Conservation (phyloP, 495 filamentous ascomycete species). For the Neurospora sp. region DNA sequence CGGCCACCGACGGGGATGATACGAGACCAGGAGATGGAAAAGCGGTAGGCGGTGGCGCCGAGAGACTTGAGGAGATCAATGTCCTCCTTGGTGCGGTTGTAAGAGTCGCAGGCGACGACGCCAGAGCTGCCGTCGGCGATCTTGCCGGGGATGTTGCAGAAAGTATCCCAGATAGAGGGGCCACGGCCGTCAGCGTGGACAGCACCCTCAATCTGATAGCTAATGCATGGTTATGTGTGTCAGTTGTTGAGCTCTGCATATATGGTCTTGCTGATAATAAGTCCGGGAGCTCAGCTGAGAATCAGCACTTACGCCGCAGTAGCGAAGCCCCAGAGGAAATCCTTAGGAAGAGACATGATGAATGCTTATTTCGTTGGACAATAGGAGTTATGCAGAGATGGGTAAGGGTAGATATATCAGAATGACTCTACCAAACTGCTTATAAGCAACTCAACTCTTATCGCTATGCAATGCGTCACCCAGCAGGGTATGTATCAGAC, state of each 20-base stretch:
- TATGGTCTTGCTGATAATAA: not conserved
- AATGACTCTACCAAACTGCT: not conserved
- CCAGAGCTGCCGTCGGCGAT: constrained; percentile 61
- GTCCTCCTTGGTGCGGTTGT: constrained; percentile 62
- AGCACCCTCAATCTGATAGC: constrained; percentile 71
- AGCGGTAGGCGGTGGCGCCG: constrained; percentile 58
- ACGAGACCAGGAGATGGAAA: constrained; percentile 66
- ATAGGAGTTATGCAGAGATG: not conserved
- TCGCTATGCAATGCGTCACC: not conserved
- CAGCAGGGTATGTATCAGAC: not conserved
- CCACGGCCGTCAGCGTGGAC: constrained; percentile 56
- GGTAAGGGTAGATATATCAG: not conserved
- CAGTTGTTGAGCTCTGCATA: not conserved
- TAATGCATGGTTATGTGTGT: constrained; percentile 14
- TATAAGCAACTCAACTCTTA: not conserved
- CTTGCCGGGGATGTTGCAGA: constrained; percentile 63
- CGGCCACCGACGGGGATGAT: constrained; percentile 58
- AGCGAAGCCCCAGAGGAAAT: constrained; percentile 77
- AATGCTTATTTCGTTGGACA: not conserved
- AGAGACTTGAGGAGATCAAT: constrained; percentile 60
- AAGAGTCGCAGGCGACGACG: constrained; percentile 65
- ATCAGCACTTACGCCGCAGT: constrained; percentile 52
- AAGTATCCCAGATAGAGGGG: constrained; percentile 69
- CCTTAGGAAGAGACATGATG: constrained; percentile 51
- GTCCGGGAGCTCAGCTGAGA: not conserved